A percentile compares a stretch with the other conserved stretches of the same genome.
Evolutionary conservation across 2,329 filamentous ascomycete genomes (phyloP).

Genomic region (Helotiales sp.): DNA sequence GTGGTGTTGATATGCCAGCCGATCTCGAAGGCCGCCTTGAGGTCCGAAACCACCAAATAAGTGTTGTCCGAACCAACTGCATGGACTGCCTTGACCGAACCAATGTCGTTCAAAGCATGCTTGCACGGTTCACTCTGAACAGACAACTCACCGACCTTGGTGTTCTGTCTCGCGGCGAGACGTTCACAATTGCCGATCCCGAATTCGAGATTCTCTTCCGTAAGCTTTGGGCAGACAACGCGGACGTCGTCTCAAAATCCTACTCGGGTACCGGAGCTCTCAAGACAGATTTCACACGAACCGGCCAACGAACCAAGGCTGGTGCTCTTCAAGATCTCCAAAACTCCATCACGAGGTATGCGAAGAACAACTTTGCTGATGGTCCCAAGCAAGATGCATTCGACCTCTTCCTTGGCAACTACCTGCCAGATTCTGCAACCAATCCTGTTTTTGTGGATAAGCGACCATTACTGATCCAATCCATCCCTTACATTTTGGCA

Average conservation of each 20-base stretch:
- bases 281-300: conserved; percentile 98
- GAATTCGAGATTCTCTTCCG: conserved; percentile 91
- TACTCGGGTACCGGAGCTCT: conserved; percentile 97
- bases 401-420: conserved; percentile 88
- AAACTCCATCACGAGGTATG: conserved; percentile 87
- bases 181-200: conserved; percentile 75
- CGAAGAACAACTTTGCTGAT: conserved; percentile 92
- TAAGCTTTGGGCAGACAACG: conserved; percentile 98
- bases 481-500: conserved; percentile 83
- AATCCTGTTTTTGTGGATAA: conserved; percentile 81
- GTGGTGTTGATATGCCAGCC: conserved; percentile 83
- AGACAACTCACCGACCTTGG: conserved; percentile 87
- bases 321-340: conserved; percentile 86
- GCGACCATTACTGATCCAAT: conserved; percentile 84
- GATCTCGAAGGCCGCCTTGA: conserved; percentile 74
- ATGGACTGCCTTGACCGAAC: conserved; percentile 99
- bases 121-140: conserved; percentile 86
- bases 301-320: conserved; percentile 82
- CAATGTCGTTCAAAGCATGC: conserved; percentile 97
- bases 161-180: conserved; percentile 75
- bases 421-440: conserved; percentile 76
- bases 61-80: conserved; percentile 95
- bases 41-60: conserved; percentile 79
- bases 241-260: conserved; percentile 88
- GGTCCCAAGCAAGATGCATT: conserved; percentile 95